phyloP scores from a whole-genome alignment of 1,284 basidiomycete genomes.

The Trametes polyzona region DNA sequence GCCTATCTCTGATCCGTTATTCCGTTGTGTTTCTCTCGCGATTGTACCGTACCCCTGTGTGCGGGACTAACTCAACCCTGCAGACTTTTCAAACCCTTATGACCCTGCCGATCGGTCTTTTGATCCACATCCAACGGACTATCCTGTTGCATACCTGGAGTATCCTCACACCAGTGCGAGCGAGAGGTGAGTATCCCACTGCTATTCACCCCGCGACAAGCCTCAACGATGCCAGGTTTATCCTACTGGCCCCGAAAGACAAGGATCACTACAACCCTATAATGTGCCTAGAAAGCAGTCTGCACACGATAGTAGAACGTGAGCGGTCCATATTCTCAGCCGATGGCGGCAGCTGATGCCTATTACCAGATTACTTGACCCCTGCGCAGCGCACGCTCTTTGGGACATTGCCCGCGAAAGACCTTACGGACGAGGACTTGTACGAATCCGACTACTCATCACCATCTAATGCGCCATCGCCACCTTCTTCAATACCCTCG shows the following conservation, averaged over 20 bases:
- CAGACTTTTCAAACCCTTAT: conserved; percentile 68
- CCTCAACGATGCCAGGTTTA: conserved; percentile 59
- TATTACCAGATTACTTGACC: conserved; percentile 63
- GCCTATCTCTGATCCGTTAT: too few species aligned
- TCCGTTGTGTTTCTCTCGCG: too few species aligned
- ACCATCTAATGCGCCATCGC: conserved; percentile 33
- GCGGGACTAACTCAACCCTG: not conserved
- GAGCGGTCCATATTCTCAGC: conserved; percentile 25
- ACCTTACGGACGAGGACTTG: conserved; percentile 42
- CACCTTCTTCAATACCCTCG: conserved; percentile 30
- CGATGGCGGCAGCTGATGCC: conserved; percentile 20
- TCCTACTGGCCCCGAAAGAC: conserved; percentile 75
- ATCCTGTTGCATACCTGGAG: conserved; percentile 67
- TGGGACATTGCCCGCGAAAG: conserved; percentile 61
- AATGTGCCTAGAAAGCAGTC: conserved; percentile 66
- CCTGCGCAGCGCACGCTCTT: conserved; percentile 64
- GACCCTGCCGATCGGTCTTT: conserved; percentile 63
- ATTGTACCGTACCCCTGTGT: too few species aligned
- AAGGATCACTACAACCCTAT: conserved; percentile 82
- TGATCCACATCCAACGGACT: conserved; percentile 57
- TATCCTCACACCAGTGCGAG: conserved; percentile 69
- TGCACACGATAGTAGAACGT: conserved; percentile 74
- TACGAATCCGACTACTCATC: conserved; percentile 2
- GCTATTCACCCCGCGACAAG: conserved; percentile 7
- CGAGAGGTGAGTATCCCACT: conserved; percentile 53